These are phyloP conservation scores for Candida maris DNA, from an alignment of 805 yeast species.

Conservation along the genomic window DNA sequence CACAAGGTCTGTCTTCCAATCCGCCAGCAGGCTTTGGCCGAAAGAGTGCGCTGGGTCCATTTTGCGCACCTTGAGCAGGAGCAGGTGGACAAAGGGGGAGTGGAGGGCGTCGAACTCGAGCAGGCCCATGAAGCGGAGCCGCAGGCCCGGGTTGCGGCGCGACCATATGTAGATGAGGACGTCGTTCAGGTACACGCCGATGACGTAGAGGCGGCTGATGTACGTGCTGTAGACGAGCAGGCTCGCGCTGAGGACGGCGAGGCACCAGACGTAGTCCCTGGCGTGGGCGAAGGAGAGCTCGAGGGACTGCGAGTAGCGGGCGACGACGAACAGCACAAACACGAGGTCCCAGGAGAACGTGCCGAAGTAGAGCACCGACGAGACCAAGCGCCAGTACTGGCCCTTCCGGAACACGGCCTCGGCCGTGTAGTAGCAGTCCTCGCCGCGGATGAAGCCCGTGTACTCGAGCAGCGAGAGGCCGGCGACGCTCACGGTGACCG, in stretches of 20 bases:
- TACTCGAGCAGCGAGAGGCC: constrained; percentile 32
- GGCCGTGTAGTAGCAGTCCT: constrained; percentile 33
- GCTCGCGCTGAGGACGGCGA: constrained; percentile 28
- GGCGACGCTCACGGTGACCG: constrained; percentile 32
- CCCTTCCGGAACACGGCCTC: constrained; percentile 38
- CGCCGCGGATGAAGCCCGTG: constrained; percentile 30
- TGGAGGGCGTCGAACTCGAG: constrained; percentile 40
- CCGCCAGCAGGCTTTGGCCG: background rate
- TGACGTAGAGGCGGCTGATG: constrained; percentile 27
- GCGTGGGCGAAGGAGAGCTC: constrained; percentile 34
- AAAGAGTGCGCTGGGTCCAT: constrained; percentile 7
- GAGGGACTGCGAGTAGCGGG: constrained; percentile 37
- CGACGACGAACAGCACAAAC: constrained; percentile 33
- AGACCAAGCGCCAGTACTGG: constrained; percentile 36
- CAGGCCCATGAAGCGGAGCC: constrained; percentile 39
- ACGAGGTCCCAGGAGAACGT: constrained; percentile 35
- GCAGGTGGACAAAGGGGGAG: constrained; percentile 38
- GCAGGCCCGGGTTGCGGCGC: constrained; percentile 40
- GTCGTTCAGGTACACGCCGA: constrained; percentile 38
- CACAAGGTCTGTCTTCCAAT: constrained; percentile 9
- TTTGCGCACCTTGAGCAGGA: constrained; percentile 16
- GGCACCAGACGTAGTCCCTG: constrained; percentile 38
- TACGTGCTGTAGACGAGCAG: constrained; percentile 32
- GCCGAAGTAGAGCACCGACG: constrained; percentile 39
- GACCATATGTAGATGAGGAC: constrained; percentile 45